phyloP scores from a whole-genome alignment of 164 flowering plant genomes.

The Vitis amurensis region DNA sequence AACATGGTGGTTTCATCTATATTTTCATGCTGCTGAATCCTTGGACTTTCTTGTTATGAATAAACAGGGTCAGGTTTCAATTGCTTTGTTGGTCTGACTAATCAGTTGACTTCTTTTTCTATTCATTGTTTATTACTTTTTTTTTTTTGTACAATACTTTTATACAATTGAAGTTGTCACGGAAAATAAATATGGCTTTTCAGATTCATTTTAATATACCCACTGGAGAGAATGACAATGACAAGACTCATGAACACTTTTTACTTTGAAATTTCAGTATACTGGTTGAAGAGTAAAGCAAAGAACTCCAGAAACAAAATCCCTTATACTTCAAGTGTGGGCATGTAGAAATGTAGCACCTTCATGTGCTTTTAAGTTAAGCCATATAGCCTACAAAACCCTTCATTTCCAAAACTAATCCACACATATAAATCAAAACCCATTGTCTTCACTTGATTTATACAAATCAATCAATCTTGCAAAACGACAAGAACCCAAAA shows the following conservation, averaged over 20 bases:
- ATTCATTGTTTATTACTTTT: neutral
- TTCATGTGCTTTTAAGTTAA: conserved; percentile 77
- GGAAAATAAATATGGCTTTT: neutral
- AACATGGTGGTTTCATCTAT: neutral
- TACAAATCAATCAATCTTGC: conserved; percentile 29
- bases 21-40: neutral
- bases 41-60: neutral
- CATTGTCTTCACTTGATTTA: conserved; percentile 32
- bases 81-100: conserved; percentile 7
- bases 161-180: neutral
- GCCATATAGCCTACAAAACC: conserved; percentile 45
- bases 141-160: neutral
- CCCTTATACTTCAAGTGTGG: conserved; percentile 69
- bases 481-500: conserved; percentile 15
- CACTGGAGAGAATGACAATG: neutral
- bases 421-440: conserved; percentile 48
- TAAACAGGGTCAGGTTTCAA: neutral
- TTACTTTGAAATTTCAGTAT: conserved; percentile 14
- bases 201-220: neutral
- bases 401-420: conserved; percentile 45
- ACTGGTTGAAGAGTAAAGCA: conserved; percentile 68
- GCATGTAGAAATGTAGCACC: conserved; percentile 40
- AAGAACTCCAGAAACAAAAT: conserved; percentile 30
- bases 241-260: conserved; percentile 13
- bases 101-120: neutral